These are phyloP conservation scores for Penicillium pulvis DNA, from an alignment of 495 filamentous ascomycete genomes.

Conservation along the genomic window DNA sequence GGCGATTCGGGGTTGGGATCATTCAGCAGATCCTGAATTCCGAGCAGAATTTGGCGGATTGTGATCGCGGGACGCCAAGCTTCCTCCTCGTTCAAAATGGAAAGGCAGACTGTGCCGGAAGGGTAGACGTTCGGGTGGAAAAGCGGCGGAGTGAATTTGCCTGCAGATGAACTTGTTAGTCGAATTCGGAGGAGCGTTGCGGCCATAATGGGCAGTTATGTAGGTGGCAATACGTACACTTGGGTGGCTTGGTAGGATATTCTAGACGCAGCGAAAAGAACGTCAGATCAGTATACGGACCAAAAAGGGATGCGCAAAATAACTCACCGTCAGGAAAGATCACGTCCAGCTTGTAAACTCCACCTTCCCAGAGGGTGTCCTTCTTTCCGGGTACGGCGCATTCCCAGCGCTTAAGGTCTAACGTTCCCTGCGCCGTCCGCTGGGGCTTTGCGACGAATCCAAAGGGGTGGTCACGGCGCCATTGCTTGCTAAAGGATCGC, in stretches of 20 bases:
- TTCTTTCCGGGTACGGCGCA: conserved; percentile 95
- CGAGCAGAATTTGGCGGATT: conserved; percentile 93
- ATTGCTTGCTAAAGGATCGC: conserved; percentile 72
- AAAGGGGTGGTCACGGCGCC: conserved; percentile 95
- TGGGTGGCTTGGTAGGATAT: conserved; percentile 97
- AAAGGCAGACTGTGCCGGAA: conserved; percentile 95
- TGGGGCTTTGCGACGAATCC: conserved; percentile 93
- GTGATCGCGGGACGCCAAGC: conserved; percentile 98
- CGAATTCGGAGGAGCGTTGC: background rate
- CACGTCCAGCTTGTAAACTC: conserved; percentile 90
- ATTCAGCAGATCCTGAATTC: conserved; percentile 92
- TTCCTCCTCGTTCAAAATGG: conserved; percentile 97
- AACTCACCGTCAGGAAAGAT: conserved; percentile 90
- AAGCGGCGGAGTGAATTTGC: conserved; percentile 94
- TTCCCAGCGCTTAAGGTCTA: conserved; percentile 95
- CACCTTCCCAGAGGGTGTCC: conserved; percentile 95
- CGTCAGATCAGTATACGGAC: conserved; percentile 17
- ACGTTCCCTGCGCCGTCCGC: conserved; percentile 73
- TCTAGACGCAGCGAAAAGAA: conserved; percentile 55
- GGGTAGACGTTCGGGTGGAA: conserved; percentile 99
- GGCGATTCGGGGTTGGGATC: conserved; percentile 97
- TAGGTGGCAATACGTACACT: conserved; percentile 64
- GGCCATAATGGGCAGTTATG: background rate
- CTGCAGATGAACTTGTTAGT: conserved; percentile 44
- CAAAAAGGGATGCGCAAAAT: conserved; percentile 14